Percentiles rank a stretch among this genome's conserved stretches.
These are phyloP conservation scores for Carex myosuroides DNA, from an alignment of 176 grass and related monocot genomes.

Conservation along the genomic window DNA sequence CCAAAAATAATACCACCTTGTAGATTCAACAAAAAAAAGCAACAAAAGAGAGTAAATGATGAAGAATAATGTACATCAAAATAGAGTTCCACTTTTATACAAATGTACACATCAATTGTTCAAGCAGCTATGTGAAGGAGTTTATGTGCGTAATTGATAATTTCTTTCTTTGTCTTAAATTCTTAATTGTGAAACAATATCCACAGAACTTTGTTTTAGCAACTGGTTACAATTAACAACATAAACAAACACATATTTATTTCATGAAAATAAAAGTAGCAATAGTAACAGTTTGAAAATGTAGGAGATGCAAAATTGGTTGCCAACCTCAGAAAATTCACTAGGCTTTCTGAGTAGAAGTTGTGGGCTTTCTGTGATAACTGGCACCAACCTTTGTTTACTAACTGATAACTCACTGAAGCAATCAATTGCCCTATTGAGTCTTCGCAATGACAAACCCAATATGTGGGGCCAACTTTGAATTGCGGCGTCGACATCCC, in stretches of 20 bases:
- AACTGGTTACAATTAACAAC: neutral
- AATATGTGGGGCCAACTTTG: conserved; percentile 88
- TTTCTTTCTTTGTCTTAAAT: neutral
- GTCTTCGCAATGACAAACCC: conserved; percentile 63
- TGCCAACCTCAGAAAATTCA: conserved; percentile 57
- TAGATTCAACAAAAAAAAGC: conserved; percentile 11
- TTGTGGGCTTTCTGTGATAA: conserved; percentile 88
- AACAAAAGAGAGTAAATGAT: conserved; percentile 2
- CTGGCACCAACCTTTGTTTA: conserved; percentile 57
- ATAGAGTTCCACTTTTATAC: neutral
- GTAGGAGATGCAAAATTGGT: neutral
- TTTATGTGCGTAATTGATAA: neutral
- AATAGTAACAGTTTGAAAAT: neutral
- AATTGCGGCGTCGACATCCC: conserved; percentile 31
- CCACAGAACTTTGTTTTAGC: neutral
- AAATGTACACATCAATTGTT: neutral
- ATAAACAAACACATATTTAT: neutral
- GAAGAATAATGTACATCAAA: neutral
- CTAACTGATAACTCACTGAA: conserved; percentile 60
- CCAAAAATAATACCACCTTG: conserved; percentile 52
- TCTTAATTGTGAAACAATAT: conserved; percentile 10
- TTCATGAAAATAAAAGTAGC: neutral
- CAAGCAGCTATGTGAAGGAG: neutral
- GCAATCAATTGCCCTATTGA: conserved; percentile 43
- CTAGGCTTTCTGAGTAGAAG: conserved; percentile 72